Evolutionary conservation across 129 eudicot species (phyloP), one percentile per base, ranked within the genome.

Genomic region (Ambrosia trifida): DNA sequence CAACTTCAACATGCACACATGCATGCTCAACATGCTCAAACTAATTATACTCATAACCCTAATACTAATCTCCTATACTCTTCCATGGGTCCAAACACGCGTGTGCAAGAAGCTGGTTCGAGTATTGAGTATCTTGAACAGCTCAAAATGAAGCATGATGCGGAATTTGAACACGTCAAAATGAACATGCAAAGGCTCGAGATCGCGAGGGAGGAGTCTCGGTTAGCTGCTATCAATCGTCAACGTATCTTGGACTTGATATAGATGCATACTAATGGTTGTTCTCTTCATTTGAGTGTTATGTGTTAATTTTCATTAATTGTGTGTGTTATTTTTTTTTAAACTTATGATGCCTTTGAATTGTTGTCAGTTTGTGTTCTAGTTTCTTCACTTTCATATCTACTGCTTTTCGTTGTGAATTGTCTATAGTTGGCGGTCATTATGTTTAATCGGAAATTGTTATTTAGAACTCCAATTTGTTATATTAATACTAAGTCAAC

Each of bases 1-100:
- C 43, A 0, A 18, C 24, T 11, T 68, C 45, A 66, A 24, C 58
- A 66, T 66, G 30, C 72, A 46, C 47, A 66, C 57, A 45, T 66
- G 72, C 41, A 66, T 46, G 58, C 12, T 46, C 73, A 68, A 18
- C 73, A 50, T 68, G 33, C n/a, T 38, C 54, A 56, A 40, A 28
- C 47, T 6, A 16, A 6, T n/a, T n/a, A n/a, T 50, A 16, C 62
- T 50, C 73, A 59, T 10, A 51, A 75, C 28, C 70, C 68, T 12
- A 56, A 33, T 58, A 47, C 32, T 2, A 57, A 56, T 68, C 40
- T 35, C 18, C 69, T 45, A 33, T 58, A 66, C 45, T 13, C 56
- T 76, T 76, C 79, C 24, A 44, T 30, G 46, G 46, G 20, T 75
- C 57, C 72, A 38, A 52, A 53, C 66, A 57, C 10, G 35, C 69